Percentiles rank a stretch among this genome's conserved stretches.
Evolutionary conservation across 2,329 filamentous ascomycete species (phyloP).

Genomic region (Torrubiellomyces zombiae): DNA sequence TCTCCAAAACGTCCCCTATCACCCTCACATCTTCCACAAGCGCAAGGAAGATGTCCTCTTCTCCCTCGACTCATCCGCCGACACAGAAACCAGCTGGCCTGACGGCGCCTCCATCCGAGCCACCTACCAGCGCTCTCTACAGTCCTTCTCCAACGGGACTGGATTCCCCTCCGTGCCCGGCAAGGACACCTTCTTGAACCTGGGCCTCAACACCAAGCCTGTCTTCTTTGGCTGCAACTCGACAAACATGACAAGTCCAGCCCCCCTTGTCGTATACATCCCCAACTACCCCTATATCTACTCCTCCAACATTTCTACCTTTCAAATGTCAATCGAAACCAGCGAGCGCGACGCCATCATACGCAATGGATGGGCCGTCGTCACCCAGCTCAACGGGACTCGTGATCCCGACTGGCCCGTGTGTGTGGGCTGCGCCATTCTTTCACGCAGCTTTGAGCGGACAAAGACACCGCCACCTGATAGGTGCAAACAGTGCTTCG

Average conservation of each 20-base stretch:
- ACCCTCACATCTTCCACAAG: conserved; percentile 36
- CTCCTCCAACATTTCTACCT: conserved; percentile 67
- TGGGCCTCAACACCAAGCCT: conserved; percentile 40
- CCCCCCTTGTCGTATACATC: conserved; percentile 71
- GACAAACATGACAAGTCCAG: conserved; percentile 29
- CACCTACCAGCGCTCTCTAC: conserved; percentile 36
- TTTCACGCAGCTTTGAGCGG: conserved; percentile 57
- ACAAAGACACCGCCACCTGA: conserved; percentile 53
- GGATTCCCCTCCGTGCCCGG: conserved; percentile 43
- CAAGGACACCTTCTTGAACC: conserved; percentile 36
- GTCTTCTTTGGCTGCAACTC: conserved; percentile 51
- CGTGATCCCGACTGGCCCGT: conserved; percentile 58
- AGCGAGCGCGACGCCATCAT: conserved; percentile 63
- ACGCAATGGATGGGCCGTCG: conserved; percentile 69
- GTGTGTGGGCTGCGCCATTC: conserved; percentile 77
- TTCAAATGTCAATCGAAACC: conserved; percentile 46
- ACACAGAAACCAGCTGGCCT: conserved; percentile 40
- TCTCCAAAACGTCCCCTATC: conserved; percentile 61
- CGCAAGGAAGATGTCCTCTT: conserved; percentile 45
- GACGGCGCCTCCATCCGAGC: conserved; percentile 41
- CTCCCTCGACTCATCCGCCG: conserved; percentile 47
- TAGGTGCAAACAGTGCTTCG: conserved; percentile 62
- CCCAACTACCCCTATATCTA: conserved; percentile 61
- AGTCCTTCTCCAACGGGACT: conserved; percentile 32
- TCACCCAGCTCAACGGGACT: conserved; percentile 68